These are phyloP conservation scores for Vanderwaltozyma tropicalis DNA, from an alignment of 805 yeast genomes.

Conservation along the genomic window DNA sequence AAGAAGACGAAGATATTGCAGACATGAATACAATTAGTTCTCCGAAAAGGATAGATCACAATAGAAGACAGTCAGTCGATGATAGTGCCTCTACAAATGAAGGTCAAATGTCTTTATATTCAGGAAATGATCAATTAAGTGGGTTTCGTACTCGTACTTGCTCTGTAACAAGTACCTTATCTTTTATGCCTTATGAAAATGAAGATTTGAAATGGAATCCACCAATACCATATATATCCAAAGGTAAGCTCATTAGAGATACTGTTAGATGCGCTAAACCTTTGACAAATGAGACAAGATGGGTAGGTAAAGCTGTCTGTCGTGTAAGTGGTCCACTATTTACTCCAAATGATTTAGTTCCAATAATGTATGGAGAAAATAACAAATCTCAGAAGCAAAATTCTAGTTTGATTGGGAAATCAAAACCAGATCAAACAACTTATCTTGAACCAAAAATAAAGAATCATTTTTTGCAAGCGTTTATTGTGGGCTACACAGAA, in stretches of 20 bases:
- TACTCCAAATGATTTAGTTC: conserved; percentile 18
- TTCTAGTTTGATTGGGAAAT: too few species aligned
- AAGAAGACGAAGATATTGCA: neutral
- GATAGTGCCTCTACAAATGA: neutral
- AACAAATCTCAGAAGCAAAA: too few species aligned
- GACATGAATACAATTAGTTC: too few species aligned
- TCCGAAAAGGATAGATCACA: too few species aligned
- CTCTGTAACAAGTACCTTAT: conserved; percentile 17
- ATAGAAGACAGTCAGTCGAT: too few species aligned
- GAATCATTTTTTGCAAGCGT: conserved; percentile 1
- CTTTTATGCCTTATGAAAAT: conserved; percentile 11
- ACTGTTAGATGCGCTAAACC: conserved; percentile 49
- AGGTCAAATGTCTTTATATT: neutral
- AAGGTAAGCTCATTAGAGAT: conserved; percentile 38
- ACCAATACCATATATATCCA: conserved; percentile 26
- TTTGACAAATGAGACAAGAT: conserved; percentile 39
- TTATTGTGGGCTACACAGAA: conserved; percentile 1
- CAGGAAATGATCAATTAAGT: neutral
- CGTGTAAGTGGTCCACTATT: conserved; percentile 20
- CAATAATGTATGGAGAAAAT: conserved; percentile 6
- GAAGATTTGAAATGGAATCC: conserved; percentile 42
- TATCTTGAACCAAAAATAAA: neutral
- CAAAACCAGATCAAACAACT: neutral
- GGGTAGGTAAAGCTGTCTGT: conserved; percentile 41
- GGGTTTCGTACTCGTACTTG: conserved; percentile 10